Base-by-base conservation (phyloP, 805 yeast species). In the Groenewaldozyma tartarivorans region DNA sequence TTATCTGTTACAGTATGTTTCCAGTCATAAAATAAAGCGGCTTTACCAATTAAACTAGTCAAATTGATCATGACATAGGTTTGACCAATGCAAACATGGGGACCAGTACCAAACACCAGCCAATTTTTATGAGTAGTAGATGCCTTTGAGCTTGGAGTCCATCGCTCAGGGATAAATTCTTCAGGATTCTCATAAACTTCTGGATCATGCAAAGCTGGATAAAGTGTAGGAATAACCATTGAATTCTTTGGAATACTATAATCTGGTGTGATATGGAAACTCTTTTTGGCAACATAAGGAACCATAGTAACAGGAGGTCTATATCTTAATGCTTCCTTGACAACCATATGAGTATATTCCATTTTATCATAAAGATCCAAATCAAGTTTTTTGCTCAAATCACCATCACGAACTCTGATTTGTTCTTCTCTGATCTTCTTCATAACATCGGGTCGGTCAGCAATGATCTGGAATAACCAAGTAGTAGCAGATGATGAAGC, bases 251-350 rank as follows among this genome's bases (percentile, higher is more conserved):
- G 98, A 38, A 87, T 95, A 20, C 90, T 78, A 66, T 92, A 92
- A 43, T 70, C 74, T 13, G 81, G 80, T 31, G 85, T 74, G 40
- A 92, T 77, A 33, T 94, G 94, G 72, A 83, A 92, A 11, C 74
- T 66, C 61, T 86, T 72, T 71, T 92, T 92, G 40, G 75, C 96
- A 45, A 85, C 86, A 60, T 92, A 92, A 39, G 98, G 98, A 46
- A 92, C 97, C 98, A 92, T 92, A 43, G 88, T 57, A 47, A 92
- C 98, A 3, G 98, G 98, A 20, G 98, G 98, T 65, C 97, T 80
- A 69, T 82, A 83, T 61, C 98, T 80, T 53, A 92, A 74, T 41
- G 92, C 68, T 69, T 92, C 98, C 65, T 78, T 84, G 47, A 92
- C 95, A 48, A 85, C 96, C 81, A 77, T 77, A 54, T 74, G 72